Base-by-base conservation (phyloP, 177 flowering plant species). In the Vitis hybrid region DNA sequence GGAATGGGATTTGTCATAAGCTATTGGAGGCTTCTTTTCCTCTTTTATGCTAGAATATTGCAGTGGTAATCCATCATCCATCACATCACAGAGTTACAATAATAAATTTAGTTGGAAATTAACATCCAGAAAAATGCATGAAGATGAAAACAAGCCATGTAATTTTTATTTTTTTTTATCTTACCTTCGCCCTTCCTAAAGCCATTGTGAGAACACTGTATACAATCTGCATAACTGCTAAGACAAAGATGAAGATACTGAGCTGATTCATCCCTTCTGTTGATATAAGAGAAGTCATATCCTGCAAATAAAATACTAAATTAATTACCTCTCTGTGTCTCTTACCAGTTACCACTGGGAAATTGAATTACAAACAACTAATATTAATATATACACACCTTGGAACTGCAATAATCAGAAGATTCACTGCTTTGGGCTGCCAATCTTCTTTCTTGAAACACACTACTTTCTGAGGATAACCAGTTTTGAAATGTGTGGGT, bases 171-270 rank as follows among this genome's bases (percentile, higher is more conserved):
- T 38, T 5, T 38, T 38, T 38, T 38, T 1, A 10, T 52, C 22
- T 7, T 69, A 82, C 84, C 84, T 82, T 82, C 9, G 80, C 78
- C 11, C 80, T 74, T 56, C 84, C 80, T 22, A 82, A 67, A 20
- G 72, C 78, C 71, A 77, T 71, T 2, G 84, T 82, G 28, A 75
- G 63, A 62, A 77, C 66, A 58, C 78, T 72, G 59, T 79, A 82
- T 0, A 77, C 75, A 49, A 82, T 75, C 52, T 82, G 84, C 80
- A 72, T 79, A 2, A 70, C 77, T 11, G 84, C 84, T 19, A 82
- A n/a, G 63, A 79, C 84, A 66, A 82, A 82, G 1, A 82, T 69
- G 75, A 82, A 82, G 38, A 71, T 66, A 38, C 50, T 79, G 19
- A 82, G 78, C 76, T 82, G 80, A 15, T 62, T 74, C 2, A 79